Base-by-base conservation (phyloP, 495 filamentous ascomycete genomes). In the Copromyces sp. region DNA sequence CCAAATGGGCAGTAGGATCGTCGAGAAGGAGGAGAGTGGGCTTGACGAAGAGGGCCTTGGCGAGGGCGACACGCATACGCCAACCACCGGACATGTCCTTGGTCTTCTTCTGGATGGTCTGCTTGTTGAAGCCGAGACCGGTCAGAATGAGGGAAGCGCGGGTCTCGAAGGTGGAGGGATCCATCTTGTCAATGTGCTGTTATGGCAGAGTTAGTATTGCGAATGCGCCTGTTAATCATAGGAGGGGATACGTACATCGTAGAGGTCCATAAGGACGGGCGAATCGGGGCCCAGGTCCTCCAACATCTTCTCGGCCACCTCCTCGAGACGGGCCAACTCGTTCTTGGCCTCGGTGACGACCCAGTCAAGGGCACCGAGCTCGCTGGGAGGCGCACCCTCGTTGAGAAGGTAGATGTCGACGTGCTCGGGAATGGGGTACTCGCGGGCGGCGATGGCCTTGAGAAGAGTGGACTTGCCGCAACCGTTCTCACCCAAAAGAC, bases 61-160 rank as follows among this genome's bases (percentile, higher is more conserved):
- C 95, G 47, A 99, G 89, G 40, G 95, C 95, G 39, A 99, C 95
- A 88, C 95, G 92, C 95, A 99, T 99, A 85, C 96, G 89, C 95
- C 95, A 99, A 74, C 95, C 95, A 91, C 95, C 95, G 75, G 95
- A 99, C 95, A 99, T 99, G 79, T 99, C 95, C 89, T 97, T 99
- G 74, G 95, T 99, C 88, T 93, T 96, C 89, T 99, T 99, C 82
- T 95, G 85, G 79, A 99, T 98, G 39, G 95, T 99, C 39, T 76
- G 82, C 85, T 98, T 97, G 90, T 98, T 97, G 88, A 99, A 99
- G 74, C 95, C 95, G 53, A 99, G 92, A 94, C 95, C 95, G 53
- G 95, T 99, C 74, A 99, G 81, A 82, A 99, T 99, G 75, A 97
- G 90, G 37, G 94, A 97, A 44, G 95, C 95, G 80, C 95, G 94